Base-by-base conservation (phyloP, 139 green algal genomes). In the Microglena sp. region DNA sequence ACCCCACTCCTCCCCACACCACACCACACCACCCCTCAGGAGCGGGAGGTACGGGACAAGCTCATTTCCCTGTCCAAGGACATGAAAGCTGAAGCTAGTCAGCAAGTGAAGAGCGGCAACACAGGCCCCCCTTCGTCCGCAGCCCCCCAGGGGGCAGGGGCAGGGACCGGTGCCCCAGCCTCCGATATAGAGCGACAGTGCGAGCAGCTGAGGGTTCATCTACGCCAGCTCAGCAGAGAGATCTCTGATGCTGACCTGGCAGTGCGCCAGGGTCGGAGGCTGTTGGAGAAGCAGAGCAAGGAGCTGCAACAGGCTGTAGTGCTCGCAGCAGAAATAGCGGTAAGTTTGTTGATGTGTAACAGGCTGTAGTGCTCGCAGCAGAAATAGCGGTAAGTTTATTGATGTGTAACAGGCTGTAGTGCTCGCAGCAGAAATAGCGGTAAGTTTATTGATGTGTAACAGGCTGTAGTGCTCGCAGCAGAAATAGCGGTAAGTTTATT, bases 371-470 rank as follows among this genome's bases (percentile, higher is more conserved):
- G 11, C 35, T 34, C 3, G 43, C 62, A 2, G 80, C 85, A 2
- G 80, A 91, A 60, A 64, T 87, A 22, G 76, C 84, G 55, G 77
- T 79, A 46, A 66, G 65, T 34, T 45, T n/a, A n/a, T n/a, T n/a
- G 74, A 83, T 55, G 36, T 82, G 40, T 73, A 81, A 11, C 68
- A 73, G 36, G 79, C 81, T 0, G 79, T 89, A 21, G 53, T 88
- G 11, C 35, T 34, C 3, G 43, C 62, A 2, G 80, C 85, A 2
- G 80, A 91, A 60, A 64, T 87, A 22, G 76, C 84, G 55, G 77
- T 79, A 46, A 66, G 65, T 34, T 45, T n/a, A n/a, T n/a, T n/a
- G 74, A 83, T 55, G 36, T 82, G 40, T 73, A 81, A 11, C 68
- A 73, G 36, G 79, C 81, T 0, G 79, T 89, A 21, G 53, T 88